Conservation (phyloP, 2,329 filamentous ascomycete genomes). For the Trichothecium roseum region DNA sequence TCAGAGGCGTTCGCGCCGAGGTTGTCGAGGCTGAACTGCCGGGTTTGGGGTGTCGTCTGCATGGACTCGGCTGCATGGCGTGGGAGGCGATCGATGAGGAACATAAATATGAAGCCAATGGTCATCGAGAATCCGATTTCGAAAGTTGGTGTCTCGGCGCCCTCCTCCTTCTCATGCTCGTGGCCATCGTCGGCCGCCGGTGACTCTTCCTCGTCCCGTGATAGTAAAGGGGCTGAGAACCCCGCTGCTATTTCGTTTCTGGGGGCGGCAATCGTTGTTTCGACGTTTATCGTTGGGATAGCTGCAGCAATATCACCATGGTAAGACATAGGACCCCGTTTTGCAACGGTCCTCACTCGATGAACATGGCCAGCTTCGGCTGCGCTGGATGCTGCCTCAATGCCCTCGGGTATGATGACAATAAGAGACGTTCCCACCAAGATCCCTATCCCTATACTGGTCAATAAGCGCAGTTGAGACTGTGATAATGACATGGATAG, state of each 20-base stretch:
- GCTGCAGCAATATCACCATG: constrained; percentile 10
- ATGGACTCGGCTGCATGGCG: constrained; percentile 58
- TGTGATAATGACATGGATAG: constrained; percentile 80
- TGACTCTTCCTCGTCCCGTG: neutral
- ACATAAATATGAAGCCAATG: constrained; percentile 91
- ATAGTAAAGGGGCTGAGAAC: too few species aligned
- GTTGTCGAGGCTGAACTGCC: constrained; percentile 83
- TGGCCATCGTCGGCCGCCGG: constrained; percentile 16
- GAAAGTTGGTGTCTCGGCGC: constrained; percentile 45
- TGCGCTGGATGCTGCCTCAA: constrained; percentile 73
- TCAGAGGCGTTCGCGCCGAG: constrained; percentile 32
- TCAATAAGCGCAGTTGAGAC: constrained; percentile 79
- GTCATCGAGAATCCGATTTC: constrained; percentile 84
- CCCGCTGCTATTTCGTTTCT: neutral
- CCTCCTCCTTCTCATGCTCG: constrained; percentile 7
- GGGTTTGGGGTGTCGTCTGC: constrained; percentile 54
- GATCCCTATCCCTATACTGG: constrained; percentile 86
- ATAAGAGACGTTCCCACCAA: constrained; percentile 91
- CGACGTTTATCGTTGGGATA: constrained; percentile 9
- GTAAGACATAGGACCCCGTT: constrained; percentile 18
- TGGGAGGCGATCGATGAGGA: constrained; percentile 80
- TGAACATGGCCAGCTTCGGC: constrained; percentile 28
- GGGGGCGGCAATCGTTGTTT: neutral
- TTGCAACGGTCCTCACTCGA: constrained; percentile 19
- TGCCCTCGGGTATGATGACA: constrained; percentile 93